Percentiles rank a stretch among this genome's conserved stretches.
These are phyloP conservation scores for Pluteus cervinus DNA, from an alignment of 768 basidiomycete genomes.

Conservation along the genomic window DNA sequence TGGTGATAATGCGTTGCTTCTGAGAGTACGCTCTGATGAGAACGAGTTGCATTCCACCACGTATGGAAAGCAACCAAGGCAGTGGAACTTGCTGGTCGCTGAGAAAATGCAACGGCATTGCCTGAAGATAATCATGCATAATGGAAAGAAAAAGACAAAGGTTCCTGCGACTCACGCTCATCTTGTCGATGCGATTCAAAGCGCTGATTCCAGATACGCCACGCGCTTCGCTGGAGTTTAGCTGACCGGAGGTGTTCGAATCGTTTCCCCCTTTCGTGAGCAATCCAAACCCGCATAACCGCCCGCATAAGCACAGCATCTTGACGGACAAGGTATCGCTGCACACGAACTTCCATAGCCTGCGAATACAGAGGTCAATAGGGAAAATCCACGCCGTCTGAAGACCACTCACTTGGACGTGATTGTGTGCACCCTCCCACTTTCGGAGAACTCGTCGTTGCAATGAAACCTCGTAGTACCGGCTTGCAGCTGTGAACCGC, in stretches of 20 bases:
- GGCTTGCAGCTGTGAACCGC: too few species aligned
- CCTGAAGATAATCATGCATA: constrained; percentile 23
- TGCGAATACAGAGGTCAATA: constrained; percentile 17
- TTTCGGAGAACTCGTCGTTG: too few species aligned
- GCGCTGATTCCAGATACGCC: constrained; percentile 45
- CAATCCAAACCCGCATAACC: constrained; percentile 60
- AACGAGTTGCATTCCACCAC: too few species aligned
- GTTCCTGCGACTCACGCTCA: too few species aligned
- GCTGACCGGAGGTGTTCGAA: constrained; percentile 45
- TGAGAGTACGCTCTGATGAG: constrained; percentile 36
- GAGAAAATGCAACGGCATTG: constrained; percentile 42
- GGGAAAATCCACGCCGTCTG: not conserved
- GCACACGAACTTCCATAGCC: constrained; percentile 50
- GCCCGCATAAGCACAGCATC: constrained; percentile 55
- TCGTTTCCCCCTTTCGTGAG: constrained; percentile 54
- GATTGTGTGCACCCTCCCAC: constrained; percentile 51
- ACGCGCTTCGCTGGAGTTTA: constrained; percentile 39
- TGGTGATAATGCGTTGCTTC: constrained; percentile 49
- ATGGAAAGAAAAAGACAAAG: constrained; percentile 7
- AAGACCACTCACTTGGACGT: constrained; percentile 39
- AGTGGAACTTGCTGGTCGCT: constrained; percentile 37
- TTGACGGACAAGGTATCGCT: constrained; percentile 50
- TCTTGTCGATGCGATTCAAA: constrained; percentile 30
- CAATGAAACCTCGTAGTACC: too few species aligned
- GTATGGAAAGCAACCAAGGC: constrained; percentile 28